phyloP scores from a whole-genome alignment of 129 eudicot species.

The Arctium lappa region DNA sequence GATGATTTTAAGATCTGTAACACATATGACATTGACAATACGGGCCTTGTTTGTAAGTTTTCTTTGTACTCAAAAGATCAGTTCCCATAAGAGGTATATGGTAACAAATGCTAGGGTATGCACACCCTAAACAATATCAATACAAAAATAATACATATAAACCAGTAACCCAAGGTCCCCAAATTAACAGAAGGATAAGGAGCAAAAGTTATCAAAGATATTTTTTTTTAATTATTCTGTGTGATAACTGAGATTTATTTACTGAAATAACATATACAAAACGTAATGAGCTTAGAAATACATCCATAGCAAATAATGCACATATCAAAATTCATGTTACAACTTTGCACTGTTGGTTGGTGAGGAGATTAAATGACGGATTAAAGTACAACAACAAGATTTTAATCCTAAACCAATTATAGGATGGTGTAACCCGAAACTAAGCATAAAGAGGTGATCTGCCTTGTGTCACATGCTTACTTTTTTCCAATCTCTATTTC shows the following conservation, averaged over 20 bases:
- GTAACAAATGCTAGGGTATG: background rate
- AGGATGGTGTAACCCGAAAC: background rate
- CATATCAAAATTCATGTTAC: background rate
- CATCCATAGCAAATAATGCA: background rate
- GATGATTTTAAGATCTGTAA: conserved; percentile 80
- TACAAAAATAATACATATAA: background rate
- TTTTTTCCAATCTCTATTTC: too few species aligned
- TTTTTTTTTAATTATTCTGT: background rate
- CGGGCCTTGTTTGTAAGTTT: conserved; percentile 94
- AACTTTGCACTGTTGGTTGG: background rate
- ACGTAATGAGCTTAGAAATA: background rate
- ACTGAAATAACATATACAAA: background rate
- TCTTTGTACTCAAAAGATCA: conserved; percentile 11
- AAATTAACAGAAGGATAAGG: background rate
- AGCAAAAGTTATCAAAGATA: background rate
- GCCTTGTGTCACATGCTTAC: too few species aligned
- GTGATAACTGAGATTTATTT: background rate
- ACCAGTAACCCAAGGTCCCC: background rate
- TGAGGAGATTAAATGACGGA: background rate
- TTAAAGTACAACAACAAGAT: background rate
- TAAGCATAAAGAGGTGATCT: too few species aligned
- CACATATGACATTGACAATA: conserved; percentile 84
- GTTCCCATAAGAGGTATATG: background rate
- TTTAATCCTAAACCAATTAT: background rate
- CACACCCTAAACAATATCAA: background rate